Evolutionary conservation across 2,329 filamentous ascomycete species (phyloP), one percentile per base, ranked within the genome.

Genomic region (Fusarium begoniae): DNA sequence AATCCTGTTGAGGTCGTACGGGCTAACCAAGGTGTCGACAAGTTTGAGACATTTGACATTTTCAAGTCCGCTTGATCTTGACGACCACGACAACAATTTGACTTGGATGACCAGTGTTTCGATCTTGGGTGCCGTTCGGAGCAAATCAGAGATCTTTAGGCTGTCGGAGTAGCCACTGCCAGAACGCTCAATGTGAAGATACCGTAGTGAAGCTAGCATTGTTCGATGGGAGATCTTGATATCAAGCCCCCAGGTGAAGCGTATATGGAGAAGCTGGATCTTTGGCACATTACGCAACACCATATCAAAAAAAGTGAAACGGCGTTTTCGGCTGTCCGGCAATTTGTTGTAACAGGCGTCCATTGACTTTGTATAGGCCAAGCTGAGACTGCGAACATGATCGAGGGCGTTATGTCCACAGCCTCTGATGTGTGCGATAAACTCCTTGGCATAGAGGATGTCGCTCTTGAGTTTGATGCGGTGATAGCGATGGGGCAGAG

Each of bases 141-240:
- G 24, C n/a, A 54, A 8, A 5, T 22, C n/a, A 20, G 9, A 7
- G 12, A 47, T 47, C 4, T 1, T 5, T 26, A 18, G 22, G 0
- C 0, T 37, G 35, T 37, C 2, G 35, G 7, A 5, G 7, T 4
- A 0, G 35, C 15, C 8, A 5, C 4, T 8, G 17, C 3, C 2
- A 9, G 17, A 0, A 10, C 18, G 6, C 50, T 37, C 32, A 20
- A 53, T 26, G 4, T 53, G 32, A 26, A 38, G 24, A 38, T 54
- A 54, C 10, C 50, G 50, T 10, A 38, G 32, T 6, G 50, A 53
- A 10, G 26, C 13, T 9, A 38, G n/a, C 5, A 3, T 53, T 37
- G 2, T 26, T 15, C 6, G 18, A 6, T 1, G 3, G 15, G 11
- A 6, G 11, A 24, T 7, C 26, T 15, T 48, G 47, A 32, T 8